Conservation (phyloP, 257 asterid genomes). For the Capsicum rhomboideum region DNA sequence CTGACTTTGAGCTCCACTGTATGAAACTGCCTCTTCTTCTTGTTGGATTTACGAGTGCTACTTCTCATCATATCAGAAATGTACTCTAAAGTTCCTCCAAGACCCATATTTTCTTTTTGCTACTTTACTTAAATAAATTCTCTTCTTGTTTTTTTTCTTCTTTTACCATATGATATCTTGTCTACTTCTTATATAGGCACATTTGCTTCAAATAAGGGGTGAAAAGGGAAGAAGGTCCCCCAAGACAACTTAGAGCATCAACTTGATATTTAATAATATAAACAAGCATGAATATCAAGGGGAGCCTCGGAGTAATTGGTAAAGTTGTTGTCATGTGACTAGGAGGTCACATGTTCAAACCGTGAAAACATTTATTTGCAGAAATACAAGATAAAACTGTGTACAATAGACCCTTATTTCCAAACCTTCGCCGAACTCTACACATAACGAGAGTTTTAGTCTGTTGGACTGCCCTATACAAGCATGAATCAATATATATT, state of each 20-base stretch:
- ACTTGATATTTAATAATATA: background rate
- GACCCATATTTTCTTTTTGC: conserved; percentile 41
- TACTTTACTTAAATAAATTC: background rate
- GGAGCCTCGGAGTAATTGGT: no score
- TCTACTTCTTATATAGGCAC: background rate
- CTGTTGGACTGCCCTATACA: no score
- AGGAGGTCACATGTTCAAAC: no score
- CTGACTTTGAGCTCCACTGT: conserved; percentile 76
- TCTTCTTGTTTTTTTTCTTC: background rate
- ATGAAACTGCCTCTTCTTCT: conserved; percentile 54
- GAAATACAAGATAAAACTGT: no score
- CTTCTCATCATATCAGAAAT: conserved; percentile 47
- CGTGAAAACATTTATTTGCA: no score
- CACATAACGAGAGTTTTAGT: no score
- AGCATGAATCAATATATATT: no score
- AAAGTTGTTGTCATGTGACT: no score
- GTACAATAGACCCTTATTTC: no score
- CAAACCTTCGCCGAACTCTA: no score
- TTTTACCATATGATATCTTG: background rate
- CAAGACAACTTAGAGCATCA: background rate
- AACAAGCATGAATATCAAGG: no score
- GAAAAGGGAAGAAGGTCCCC: background rate
- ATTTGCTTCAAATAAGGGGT: background rate
- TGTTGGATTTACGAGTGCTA: conserved; percentile 36
- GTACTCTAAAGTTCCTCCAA: conserved; percentile 63